Evolutionary conservation across 148 eudicot species (phyloP).

Genomic region (Bassia scoparia): DNA sequence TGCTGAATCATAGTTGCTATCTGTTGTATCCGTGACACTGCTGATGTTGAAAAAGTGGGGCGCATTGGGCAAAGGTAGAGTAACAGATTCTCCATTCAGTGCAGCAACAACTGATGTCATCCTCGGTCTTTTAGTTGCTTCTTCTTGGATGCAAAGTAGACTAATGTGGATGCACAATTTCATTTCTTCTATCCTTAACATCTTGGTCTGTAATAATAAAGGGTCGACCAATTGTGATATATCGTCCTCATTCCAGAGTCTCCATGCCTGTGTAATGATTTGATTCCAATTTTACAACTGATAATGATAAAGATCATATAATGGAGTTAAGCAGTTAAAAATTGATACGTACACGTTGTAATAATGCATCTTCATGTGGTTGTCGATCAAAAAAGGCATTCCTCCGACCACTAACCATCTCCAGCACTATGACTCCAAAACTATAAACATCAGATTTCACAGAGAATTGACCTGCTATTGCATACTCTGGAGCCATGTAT

Average conservation of each 20-base stretch:
- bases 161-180: slow-evolving; percentile 29
- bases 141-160: slow-evolving; percentile 33
- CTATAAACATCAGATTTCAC: slow-evolving; percentile 33
- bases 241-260: slow-evolving; percentile 23
- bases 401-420: slow-evolving; percentile 24
- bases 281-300: neutral
- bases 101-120: slow-evolving; percentile 22
- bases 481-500: slow-evolving; percentile 14
- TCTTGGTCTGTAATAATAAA: neutral
- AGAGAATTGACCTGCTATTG: slow-evolving; percentile 21
- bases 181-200: slow-evolving; percentile 15
- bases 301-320: no score
- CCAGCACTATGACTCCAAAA: slow-evolving; percentile 30
- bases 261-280: slow-evolving; percentile 27
- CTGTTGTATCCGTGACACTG: neutral
- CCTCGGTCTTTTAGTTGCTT: slow-evolving; percentile 20
- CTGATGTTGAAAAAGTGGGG: neutral
- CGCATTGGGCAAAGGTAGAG: slow-evolving; percentile 18
- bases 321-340: neutral
- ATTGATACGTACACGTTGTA: slow-evolving; percentile 17
- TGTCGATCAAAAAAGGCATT: neutral
- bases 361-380: slow-evolving; percentile 10
- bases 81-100: slow-evolving; percentile 15
- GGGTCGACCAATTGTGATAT: slow-evolving; percentile 13
- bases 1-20: neutral